phyloP scores from a whole-genome alignment of 805 yeast species.

The Schwanniomyces occidentalis region DNA sequence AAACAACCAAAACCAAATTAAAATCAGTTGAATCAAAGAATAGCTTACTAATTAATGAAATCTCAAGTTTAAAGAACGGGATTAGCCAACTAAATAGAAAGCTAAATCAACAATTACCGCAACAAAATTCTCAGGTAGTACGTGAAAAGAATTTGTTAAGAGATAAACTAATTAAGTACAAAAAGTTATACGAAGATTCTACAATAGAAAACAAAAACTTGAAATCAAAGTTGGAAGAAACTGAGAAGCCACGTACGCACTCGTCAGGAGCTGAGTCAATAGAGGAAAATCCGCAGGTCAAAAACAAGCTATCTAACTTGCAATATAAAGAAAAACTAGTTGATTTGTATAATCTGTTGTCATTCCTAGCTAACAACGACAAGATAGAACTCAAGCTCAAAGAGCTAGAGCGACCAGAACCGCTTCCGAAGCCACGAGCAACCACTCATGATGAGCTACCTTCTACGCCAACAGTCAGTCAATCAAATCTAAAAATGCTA shows the following conservation, averaged over 20 bases:
- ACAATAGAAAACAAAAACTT: slow-evolving; percentile 3
- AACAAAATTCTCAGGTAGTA: slow-evolving; percentile 18
- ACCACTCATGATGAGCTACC: too few relatives aligned
- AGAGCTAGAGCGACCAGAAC: too few relatives aligned
- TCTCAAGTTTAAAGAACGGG: slow-evolving; percentile 6
- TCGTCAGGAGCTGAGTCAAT: too few relatives aligned
- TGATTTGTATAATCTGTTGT: slow-evolving; percentile 4
- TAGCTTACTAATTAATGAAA: slow-evolving; percentile 7
- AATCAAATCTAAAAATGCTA: slow-evolving; percentile 4
- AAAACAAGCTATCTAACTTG: neutral
- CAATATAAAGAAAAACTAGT: neutral
- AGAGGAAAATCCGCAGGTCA: neutral
- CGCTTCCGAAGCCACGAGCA: too few relatives aligned
- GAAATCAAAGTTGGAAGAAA: slow-evolving; percentile 1
- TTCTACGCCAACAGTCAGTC: too few relatives aligned
- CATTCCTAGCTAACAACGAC: too few relatives aligned
- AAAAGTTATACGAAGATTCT: slow-evolving; percentile 25
- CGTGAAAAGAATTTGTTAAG: slow-evolving; percentile 32
- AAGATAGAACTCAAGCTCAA: too few relatives aligned
- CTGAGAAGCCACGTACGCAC: neutral
- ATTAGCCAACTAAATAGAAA: slow-evolving; percentile 16
- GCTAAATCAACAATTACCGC: slow-evolving; percentile 13
- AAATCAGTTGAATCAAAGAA: slow-evolving; percentile 4
- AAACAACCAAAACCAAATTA: slow-evolving; percentile 3
- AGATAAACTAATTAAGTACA: slow-evolving; percentile 35